Conservation (phyloP, 768 basidiomycete genomes). For the Epithele typhae region DNA sequence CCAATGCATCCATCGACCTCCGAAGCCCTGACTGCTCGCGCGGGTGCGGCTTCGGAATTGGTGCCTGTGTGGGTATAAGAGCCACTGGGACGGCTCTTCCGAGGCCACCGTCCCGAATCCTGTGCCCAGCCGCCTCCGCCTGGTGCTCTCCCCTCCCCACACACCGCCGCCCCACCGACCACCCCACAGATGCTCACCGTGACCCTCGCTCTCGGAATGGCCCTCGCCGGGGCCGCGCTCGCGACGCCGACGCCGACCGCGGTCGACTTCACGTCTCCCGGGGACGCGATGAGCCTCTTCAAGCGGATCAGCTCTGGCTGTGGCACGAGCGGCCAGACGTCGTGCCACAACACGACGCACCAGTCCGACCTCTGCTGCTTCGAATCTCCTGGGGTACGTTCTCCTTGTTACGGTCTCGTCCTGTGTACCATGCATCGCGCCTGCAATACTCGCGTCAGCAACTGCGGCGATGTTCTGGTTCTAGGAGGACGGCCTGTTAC, state of each 20-base stretch:
- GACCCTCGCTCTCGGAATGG: conserved; percentile 18
- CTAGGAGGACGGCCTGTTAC: no score
- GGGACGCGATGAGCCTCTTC: conserved; percentile 25
- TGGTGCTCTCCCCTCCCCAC: neutral
- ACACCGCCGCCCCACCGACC: no score
- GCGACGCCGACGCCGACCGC: conserved; percentile 9
- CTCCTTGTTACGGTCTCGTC: neutral
- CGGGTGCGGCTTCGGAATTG: no score
- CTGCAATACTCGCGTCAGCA: no score
- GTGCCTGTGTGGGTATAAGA: no score
- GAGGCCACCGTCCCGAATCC: no score
- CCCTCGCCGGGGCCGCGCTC: conserved; percentile 18
- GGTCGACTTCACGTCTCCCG: conserved; percentile 2
- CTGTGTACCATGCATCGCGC: no score
- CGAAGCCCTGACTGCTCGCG: no score
- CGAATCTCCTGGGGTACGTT: conserved; percentile 52
- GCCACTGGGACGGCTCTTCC: no score
- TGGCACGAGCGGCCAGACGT: conserved; percentile 41
- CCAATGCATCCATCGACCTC: no score
- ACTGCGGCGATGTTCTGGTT: no score
- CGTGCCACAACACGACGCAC: conserved; percentile 49
- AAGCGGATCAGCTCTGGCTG: conserved; percentile 47
- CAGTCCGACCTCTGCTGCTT: conserved; percentile 54
- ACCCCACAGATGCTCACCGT: conserved; percentile 18
- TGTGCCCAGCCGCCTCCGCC: no score